phyloP scores from a whole-genome alignment of 2,329 filamentous ascomycete species.

The Aspergillus oerlinghausenensis region DNA sequence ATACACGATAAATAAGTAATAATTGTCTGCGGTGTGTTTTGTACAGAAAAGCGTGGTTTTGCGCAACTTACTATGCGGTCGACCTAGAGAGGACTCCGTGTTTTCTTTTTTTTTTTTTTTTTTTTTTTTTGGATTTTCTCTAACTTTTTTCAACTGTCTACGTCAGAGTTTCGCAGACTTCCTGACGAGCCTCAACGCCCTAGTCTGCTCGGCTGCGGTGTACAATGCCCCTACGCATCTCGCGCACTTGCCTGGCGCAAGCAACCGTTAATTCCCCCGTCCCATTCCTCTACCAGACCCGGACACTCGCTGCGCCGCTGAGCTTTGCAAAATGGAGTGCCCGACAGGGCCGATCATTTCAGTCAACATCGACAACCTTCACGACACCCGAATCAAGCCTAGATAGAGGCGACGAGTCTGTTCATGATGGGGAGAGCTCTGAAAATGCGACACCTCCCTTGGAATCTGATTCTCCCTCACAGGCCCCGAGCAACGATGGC shows the following conservation, averaged over 20 bases:
- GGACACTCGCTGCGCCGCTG: conserved; percentile 46
- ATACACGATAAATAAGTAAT: neutral
- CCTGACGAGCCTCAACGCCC: neutral
- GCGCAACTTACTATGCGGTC: neutral
- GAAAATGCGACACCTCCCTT: neutral
- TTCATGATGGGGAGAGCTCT: neutral
- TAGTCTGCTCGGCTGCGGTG: neutral
- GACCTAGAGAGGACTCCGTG: neutral
- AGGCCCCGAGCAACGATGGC: neutral
- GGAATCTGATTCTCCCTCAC: neutral
- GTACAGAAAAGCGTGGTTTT: neutral
- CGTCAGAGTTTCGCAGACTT: neutral
- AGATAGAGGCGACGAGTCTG: neutral
- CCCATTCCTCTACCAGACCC: conserved; percentile 70
- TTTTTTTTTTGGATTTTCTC: neutral
- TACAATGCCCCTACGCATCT: conserved; percentile 28
- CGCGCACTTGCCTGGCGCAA: conserved; percentile 27
- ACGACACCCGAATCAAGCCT: neutral
- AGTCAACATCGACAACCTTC: conserved; percentile 7
- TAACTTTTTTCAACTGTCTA: neutral
- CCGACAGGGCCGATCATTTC: conserved; percentile 12
- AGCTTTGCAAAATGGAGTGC: conserved; percentile 4
- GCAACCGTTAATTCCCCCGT: conserved; percentile 40
- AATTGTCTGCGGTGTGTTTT: neutral
- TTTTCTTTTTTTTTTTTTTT: neutral